Evolutionary conservation across 177 flowering plant genomes (phyloP), one percentile per base, ranked within the genome.

Genomic region (Tripterygium wilfordii): DNA sequence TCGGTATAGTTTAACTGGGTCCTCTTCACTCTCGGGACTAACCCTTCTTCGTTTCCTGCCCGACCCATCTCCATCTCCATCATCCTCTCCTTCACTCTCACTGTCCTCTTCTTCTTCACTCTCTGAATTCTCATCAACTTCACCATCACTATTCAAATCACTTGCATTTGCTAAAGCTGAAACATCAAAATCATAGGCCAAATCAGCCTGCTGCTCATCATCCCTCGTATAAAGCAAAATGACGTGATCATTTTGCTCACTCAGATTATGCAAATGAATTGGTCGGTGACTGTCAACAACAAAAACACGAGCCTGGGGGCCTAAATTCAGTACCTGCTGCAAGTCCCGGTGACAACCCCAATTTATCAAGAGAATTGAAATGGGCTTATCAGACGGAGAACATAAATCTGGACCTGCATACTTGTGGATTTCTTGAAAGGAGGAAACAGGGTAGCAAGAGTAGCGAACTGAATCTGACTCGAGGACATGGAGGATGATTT

Each of bases 331-430:
- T 44, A 75, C 48, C 57, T 47, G 58, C 36, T 72, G 61, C 40
- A 91, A 59, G 53, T 88, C 95, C 15, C 90, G 64, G 45, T 91
- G 96, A 37, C 85, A 85, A 1, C 98, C 98, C 98, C 96, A 91
- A 57, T 88, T 91, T 0, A 91, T 74, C 42, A 91, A 54, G 28
- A 91, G 70, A 14, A 91, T 58, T 0, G 96, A 68, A 21, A 91
- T 37, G 7, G 83, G 76, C 16, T 69, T 48, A 42, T 67, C 70
- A 1, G 77, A 48, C 0, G 75, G 64, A 1, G 65, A 52, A 13
- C 58, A 36, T 51, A 80, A 62, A 49, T 42, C 40, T 9, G 80
- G 58, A 4, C 81, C 85, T 0, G 74, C 69, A 44, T 70, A 88
- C 36, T 78, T 72, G 49, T 83, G 78, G 18, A 91, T 85, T 38